Base-by-base conservation (phyloP, 441 rosid genomes). In the Populus trichocarpa region DNA sequence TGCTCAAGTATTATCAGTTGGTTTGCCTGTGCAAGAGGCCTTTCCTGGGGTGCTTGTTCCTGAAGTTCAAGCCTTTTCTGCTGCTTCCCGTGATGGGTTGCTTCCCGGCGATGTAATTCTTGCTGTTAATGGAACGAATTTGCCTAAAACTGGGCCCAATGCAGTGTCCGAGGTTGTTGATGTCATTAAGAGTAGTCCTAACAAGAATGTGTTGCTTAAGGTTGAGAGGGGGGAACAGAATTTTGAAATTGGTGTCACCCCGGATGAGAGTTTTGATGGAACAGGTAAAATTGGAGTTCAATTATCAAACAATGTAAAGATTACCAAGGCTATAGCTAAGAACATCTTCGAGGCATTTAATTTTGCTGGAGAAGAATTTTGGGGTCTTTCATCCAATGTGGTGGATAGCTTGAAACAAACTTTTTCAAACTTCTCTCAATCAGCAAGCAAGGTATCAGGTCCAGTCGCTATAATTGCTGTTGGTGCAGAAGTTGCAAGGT, bases 391-490 rank as follows among this genome's bases (percentile, higher is more conserved):
- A 26, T 87, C 68, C 35, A 93, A 91, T 82, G 97, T 96, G 26
- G 72, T 93, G 73, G 97, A 96, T 77, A 87, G 98, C 82, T 86
- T 96, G 75, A 96, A 89, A 72, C 97, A 96, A 77, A 93, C 95
- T 2, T 89, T 96, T 71, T 70, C 89, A 11, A 96, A 93, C 88
- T 96, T 96, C 84, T 93, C 99, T 1, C 94, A 96, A 79, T 80
- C 97, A 8, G 98, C 99, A 2, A 86, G 97, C 84, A 90, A 92
- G 82, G 93, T 96, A 32, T 89, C 99, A 0, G 99, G 99, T 81
- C 99, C 99, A 0, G 96, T 93, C 2, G 99, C 99, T 2, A 96
- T 96, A 35, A 96, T 96, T 64, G 98, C 98, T 42, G 99, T 96
- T 18, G 99, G 99, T 64, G 98, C 98, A 1, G 97, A 96, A 86